These are phyloP conservation scores for Paxillus rubicundulus DNA, from an alignment of 768 basidiomycete genomes.

Conservation along the genomic window DNA sequence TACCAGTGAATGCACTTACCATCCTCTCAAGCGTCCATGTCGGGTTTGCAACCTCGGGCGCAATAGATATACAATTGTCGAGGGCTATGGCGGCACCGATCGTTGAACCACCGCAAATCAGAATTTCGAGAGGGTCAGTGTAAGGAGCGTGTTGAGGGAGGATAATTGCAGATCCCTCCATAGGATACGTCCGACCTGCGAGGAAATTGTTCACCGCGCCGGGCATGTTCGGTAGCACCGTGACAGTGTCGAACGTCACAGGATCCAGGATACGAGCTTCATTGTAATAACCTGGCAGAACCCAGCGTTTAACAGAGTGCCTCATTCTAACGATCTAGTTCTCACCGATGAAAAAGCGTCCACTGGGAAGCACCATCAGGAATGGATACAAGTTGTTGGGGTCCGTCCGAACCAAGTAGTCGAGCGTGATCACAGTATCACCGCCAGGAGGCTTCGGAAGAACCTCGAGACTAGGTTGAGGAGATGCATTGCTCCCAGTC, in stretches of 20 bases:
- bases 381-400: slow-evolving; percentile 83
- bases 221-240: slow-evolving; percentile 67
- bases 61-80: slow-evolving; percentile 71
- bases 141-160: slow-evolving; percentile 73
- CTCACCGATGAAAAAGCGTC: slow-evolving; percentile 68
- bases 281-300: slow-evolving; percentile 64
- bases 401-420: slow-evolving; percentile 69
- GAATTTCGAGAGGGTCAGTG: slow-evolving; percentile 62
- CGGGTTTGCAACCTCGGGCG: slow-evolving; percentile 59
- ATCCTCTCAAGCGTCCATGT: slow-evolving; percentile 77
- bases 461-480: slow-evolving; percentile 69
- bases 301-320: neutral
- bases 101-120: slow-evolving; percentile 78
- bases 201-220: slow-evolving; percentile 69
- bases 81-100: slow-evolving; percentile 47
- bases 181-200: slow-evolving; percentile 75
- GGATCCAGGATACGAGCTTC: slow-evolving; percentile 76
- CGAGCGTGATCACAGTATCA: slow-evolving; percentile 55
- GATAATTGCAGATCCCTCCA: slow-evolving; percentile 68
- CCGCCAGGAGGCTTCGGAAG: slow-evolving; percentile 67
- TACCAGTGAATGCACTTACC: slow-evolving; percentile 41
- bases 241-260: slow-evolving; percentile 58
- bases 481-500: slow-evolving; percentile 61
- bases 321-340: neutral
- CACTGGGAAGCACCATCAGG: slow-evolving; percentile 67